phyloP scores from a whole-genome alignment of 306 rosid genomes.

The Phaseolus lunatus region DNA sequence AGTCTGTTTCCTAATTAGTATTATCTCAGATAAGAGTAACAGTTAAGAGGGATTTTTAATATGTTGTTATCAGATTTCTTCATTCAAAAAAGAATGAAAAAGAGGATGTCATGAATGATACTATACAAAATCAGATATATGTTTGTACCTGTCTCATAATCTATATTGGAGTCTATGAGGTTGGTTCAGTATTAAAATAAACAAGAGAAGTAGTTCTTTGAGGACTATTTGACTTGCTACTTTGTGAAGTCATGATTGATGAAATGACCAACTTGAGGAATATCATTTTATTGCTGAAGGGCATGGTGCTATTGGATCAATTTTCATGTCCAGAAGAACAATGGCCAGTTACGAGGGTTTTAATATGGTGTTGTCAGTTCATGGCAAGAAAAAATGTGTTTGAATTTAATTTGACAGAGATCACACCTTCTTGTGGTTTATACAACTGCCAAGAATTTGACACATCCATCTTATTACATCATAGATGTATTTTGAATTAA shows the following conservation, averaged over 20 bases:
- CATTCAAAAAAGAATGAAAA: background rate
- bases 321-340: background rate
- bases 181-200: background rate
- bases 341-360: too few relatives aligned
- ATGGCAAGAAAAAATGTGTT: background rate
- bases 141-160: background rate
- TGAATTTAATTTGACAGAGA: background rate
- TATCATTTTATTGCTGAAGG: too few relatives aligned
- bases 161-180: slow-evolving; percentile 1
- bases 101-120: background rate
- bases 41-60: background rate
- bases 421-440: background rate
- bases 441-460: background rate
- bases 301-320: background rate
- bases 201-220: background rate
- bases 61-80: slow-evolving; percentile 15
- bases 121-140: slow-evolving; percentile 8
- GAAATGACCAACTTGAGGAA: slow-evolving; percentile 2
- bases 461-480: background rate
- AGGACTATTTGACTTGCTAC: slow-evolving; percentile 12
- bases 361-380: too few relatives aligned
- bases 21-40: background rate
- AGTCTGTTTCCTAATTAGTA: slow-evolving; percentile 15
- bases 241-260: slow-evolving; percentile 24
- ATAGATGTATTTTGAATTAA: too few relatives aligned